Evolutionary conservation across 2,329 filamentous ascomycete species (phyloP).

Genomic region (Neopestalotiopsis clavispora): DNA sequence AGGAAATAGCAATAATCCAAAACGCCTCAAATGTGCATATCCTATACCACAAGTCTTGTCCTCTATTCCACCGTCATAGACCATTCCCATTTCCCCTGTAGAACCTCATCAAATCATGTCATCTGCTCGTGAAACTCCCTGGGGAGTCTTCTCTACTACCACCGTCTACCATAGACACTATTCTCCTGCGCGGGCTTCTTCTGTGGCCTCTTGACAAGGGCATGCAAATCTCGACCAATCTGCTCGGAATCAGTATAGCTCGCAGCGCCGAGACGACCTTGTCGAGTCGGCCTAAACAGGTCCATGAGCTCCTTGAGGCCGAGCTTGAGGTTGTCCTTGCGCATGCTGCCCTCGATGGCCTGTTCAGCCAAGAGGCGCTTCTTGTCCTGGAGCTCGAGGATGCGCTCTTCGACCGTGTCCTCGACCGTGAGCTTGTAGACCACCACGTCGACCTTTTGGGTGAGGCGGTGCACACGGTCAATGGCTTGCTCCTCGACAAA

Average conservation of each 20-base stretch:
- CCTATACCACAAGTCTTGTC: too few relatives aligned
- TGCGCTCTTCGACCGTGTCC: constrained; percentile 89
- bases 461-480: constrained; percentile 96
- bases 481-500: constrained; percentile 99
- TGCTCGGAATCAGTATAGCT: not conserved
- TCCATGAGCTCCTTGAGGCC: constrained; percentile 92
- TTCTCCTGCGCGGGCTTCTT: constrained; percentile 38
- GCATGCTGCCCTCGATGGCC: constrained; percentile 82
- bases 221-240: constrained; percentile 23
- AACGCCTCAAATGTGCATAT: too few relatives aligned
- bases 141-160: constrained; percentile 38
- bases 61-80: too few relatives aligned
- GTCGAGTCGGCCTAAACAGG: constrained; percentile 69
- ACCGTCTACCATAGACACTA: constrained; percentile 47
- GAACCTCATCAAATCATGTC: constrained; percentile 4
- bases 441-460: constrained; percentile 91
- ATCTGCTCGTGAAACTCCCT: not conserved
- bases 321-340: constrained; percentile 77
- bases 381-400: constrained; percentile 91
- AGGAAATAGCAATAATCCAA: too few relatives aligned
- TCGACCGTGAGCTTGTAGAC: constrained; percentile 93
- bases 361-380: constrained; percentile 91
- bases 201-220: not conserved
- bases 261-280: not conserved
- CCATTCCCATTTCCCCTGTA: not conserved